Conservation (phyloP, 2,329 filamentous ascomycete species). For the Apiospora phragmitis region DNA sequence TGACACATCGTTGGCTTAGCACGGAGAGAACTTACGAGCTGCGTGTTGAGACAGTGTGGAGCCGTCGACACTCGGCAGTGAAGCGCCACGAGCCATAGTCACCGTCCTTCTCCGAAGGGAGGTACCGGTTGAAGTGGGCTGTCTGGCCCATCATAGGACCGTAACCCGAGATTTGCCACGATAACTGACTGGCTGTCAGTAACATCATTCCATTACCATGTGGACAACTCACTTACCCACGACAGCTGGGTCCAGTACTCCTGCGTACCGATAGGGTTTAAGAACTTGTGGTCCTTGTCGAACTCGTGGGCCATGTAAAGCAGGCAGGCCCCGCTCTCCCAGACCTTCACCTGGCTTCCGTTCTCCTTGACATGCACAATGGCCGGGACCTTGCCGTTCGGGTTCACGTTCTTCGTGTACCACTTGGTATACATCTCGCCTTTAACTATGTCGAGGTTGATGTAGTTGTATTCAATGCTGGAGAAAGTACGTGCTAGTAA, state of each 20-base stretch:
- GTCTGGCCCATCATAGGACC: background rate
- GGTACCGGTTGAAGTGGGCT: slow-evolving; percentile 22
- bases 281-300: slow-evolving; percentile 23
- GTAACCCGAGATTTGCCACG: background rate
- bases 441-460: background rate
- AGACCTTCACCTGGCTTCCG: slow-evolving; percentile 23
- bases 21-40: slow-evolving; percentile 21
- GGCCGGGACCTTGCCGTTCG: slow-evolving; percentile 23
- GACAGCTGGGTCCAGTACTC: slow-evolving; percentile 25
- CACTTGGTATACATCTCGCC: background rate
- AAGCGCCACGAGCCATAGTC: slow-evolving; percentile 21
- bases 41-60: slow-evolving; percentile 23
- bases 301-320: slow-evolving; percentile 25
- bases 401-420: slow-evolving; percentile 18
- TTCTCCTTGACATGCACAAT: slow-evolving; percentile 27
- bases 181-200: background rate
- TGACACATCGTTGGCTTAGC: no score
- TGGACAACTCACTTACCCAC: slow-evolving; percentile 21
- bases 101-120: slow-evolving; percentile 13
- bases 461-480: background rate
- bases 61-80: slow-evolving; percentile 19
- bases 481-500: no score
- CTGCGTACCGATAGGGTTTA: slow-evolving; percentile 18
- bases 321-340: slow-evolving; percentile 26
- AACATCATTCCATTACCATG: background rate